Base-by-base conservation (phyloP, 352 stramenopile species). In the Phytophthora parvispora region DNA sequence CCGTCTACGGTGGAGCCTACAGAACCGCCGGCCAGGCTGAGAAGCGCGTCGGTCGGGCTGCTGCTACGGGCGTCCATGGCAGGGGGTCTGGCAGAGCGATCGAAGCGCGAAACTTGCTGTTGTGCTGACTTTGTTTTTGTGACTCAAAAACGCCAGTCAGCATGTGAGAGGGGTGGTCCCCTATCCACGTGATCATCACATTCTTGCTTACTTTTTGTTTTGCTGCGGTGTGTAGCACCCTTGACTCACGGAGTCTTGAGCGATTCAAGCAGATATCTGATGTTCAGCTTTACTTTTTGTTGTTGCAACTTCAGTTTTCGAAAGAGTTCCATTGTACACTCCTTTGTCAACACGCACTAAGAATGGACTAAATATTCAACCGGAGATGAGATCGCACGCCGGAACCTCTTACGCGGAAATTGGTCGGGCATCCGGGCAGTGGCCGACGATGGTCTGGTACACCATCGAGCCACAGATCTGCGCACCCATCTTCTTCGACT, bases 401-500 rank as follows among this genome's bases (percentile, higher is more conserved):
- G 25, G 8, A n/a, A 22, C 28, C 53, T 20, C 20, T 55, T 71
- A 74, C 3, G 64, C 64, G 29, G 69, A 64, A 18, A 77, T 58
- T 60, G 70, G 70, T 60, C 65, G 65, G 6, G 61, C 64, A 38
- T 72, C 67, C 0, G 59, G 65, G 55, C 65, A 78, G 51, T 74
- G 57, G 10, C 71, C 67, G 9, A 75, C 61, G 40, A 78, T 78
- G 38, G 67, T 64, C 24, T 75, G 61, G 61, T 78, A 78, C 25
- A 78, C 71, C 60, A 61, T 72, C 29, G 60, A 75, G 13, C 71
- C 71, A 24, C 67, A 75, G 27, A 75, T 70, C 32, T 75, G 60
- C n/a, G 71, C 71, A n/a, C 71, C 67, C 66, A 75, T 70, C 22
- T 72, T 74, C 43, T 72, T 75, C 6, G 60, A 72, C 66, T 75